These are phyloP conservation scores for Ambrosia trifida DNA, from an alignment of 129 eudicot genomes.

Conservation along the genomic window DNA sequence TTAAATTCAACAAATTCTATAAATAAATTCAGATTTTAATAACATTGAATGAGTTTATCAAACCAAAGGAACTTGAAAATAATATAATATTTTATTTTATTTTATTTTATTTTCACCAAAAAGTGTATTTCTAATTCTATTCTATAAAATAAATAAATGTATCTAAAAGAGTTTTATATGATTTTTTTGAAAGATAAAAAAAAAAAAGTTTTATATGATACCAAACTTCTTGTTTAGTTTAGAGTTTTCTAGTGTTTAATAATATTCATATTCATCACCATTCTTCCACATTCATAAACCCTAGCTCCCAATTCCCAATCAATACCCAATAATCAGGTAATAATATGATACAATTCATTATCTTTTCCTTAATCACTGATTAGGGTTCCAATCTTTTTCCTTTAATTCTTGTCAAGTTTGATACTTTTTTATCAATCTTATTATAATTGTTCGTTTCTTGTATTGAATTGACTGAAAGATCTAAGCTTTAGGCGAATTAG, in stretches of 20 bases:
- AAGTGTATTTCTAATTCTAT: no score
- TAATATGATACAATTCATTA: not conserved
- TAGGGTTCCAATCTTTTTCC: slow-evolving; percentile 15
- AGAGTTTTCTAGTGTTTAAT: slow-evolving; percentile 14
- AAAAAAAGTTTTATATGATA: no score
- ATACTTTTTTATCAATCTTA: not conserved
- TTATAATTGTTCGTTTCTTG: not conserved
- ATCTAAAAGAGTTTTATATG: no score
- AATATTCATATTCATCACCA: not conserved
- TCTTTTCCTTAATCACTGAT: slow-evolving; percentile 13
- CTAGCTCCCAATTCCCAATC: slow-evolving; percentile 23
- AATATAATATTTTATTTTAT: no score
- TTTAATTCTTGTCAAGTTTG: not conserved
- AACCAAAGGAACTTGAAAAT: no score
- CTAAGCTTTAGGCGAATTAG: slow-evolving; percentile 1
- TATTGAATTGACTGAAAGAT: not conserved
- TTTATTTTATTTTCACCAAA: no score
- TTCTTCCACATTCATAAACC: slow-evolving; percentile 28
- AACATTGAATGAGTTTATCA: no score
- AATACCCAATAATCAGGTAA: slow-evolving; percentile 16
- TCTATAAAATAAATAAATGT: no score
- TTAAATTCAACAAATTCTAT: no score
- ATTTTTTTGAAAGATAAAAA: no score
- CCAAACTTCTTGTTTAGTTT: not conserved
- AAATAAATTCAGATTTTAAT: no score